Percentiles rank a stretch among this genome's conserved stretches.
Evolutionary conservation across 2,329 filamentous ascomycete genomes (phyloP).

Genomic region (Phialemonium atrogriseum): DNA sequence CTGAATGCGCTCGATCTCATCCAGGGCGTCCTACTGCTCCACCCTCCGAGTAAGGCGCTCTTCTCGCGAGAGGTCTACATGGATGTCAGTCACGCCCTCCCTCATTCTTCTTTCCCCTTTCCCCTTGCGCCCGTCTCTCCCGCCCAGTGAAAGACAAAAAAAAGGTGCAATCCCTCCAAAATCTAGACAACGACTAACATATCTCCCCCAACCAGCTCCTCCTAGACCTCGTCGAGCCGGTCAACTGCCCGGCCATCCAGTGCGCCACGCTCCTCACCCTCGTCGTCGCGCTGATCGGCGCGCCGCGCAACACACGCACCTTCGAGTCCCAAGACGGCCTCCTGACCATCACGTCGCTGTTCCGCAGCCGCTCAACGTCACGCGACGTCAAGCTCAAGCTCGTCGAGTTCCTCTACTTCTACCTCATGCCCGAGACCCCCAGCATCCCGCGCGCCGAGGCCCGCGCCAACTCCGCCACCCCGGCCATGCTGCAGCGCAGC

Average conservation of each 20-base stretch:
- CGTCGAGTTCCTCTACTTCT: slow-evolving; percentile 98
- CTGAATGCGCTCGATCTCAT: slow-evolving; percentile 81
- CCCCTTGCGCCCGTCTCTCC: slow-evolving; percentile 1
- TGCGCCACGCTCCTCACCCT: slow-evolving; percentile 83
- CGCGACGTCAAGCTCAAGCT: slow-evolving; percentile 90
- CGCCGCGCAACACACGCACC: slow-evolving; percentile 78
- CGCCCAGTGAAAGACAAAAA: neutral
- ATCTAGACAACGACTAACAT: too few species aligned
- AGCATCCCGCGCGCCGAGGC: slow-evolving; percentile 42
- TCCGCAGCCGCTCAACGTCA: slow-evolving; percentile 79
- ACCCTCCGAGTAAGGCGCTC: slow-evolving; percentile 79
- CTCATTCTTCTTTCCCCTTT: neutral
- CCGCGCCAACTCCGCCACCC: slow-evolving; percentile 22
- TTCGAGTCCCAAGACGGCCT: slow-evolving; percentile 91
- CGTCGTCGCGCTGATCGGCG: slow-evolving; percentile 79
- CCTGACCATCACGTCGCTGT: slow-evolving; percentile 82
- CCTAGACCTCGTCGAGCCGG: slow-evolving; percentile 86
- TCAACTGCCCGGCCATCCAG: slow-evolving; percentile 87
- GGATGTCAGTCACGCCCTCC: slow-evolving; percentile 55
- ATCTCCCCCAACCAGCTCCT: slow-evolving; percentile 46
- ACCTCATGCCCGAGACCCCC: slow-evolving; percentile 85
- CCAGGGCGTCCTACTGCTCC: slow-evolving; percentile 79
- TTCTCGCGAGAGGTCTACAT: slow-evolving; percentile 89
- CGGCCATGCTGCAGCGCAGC: slow-evolving; percentile 53
- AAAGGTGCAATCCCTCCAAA: too few species aligned